Conservation (phyloP, 2,329 filamentous ascomycete species). For the Ilyonectria destructans region DNA sequence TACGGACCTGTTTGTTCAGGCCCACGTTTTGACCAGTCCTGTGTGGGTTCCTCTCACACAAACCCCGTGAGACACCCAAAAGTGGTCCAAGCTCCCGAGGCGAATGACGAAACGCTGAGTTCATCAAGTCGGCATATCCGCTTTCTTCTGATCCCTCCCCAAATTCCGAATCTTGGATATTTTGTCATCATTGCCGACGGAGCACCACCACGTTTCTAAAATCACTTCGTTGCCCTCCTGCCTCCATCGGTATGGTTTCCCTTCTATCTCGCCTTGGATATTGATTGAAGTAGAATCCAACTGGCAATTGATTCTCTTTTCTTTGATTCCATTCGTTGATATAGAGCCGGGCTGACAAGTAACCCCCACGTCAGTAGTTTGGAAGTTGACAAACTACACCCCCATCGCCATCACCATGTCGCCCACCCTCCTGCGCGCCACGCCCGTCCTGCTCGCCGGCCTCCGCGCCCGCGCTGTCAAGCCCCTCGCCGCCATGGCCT, state of each 20-base stretch:
- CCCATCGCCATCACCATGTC: conserved; percentile 71
- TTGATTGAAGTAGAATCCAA: too few relatives aligned
- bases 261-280: too few relatives aligned
- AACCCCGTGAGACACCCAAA: too few relatives aligned
- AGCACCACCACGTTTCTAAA: background rate
- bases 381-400: background rate
- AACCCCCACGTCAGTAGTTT: conserved; percentile 29
- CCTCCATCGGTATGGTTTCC: too few relatives aligned
- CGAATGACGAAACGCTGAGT: conserved; percentile 52
- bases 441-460: conserved; percentile 77
- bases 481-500: conserved; percentile 76
- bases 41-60: too few relatives aligned
- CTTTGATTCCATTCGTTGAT: background rate
- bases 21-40: too few relatives aligned
- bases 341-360: conserved; percentile 30
- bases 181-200: conserved; percentile 51
- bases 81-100: conserved; percentile 40
- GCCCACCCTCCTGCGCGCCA: conserved; percentile 79
- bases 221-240: too few relatives aligned
- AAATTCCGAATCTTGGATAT: conserved; percentile 38
- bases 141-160: conserved; percentile 26
- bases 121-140: conserved; percentile 48
- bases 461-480: conserved; percentile 78
- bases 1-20: too few relatives aligned
- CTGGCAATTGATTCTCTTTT: background rate